Evolutionary conservation across 176 grass and related monocot species (phyloP), one percentile per base, ranked within the genome.

Genomic region (Calamus simplicifolius): DNA sequence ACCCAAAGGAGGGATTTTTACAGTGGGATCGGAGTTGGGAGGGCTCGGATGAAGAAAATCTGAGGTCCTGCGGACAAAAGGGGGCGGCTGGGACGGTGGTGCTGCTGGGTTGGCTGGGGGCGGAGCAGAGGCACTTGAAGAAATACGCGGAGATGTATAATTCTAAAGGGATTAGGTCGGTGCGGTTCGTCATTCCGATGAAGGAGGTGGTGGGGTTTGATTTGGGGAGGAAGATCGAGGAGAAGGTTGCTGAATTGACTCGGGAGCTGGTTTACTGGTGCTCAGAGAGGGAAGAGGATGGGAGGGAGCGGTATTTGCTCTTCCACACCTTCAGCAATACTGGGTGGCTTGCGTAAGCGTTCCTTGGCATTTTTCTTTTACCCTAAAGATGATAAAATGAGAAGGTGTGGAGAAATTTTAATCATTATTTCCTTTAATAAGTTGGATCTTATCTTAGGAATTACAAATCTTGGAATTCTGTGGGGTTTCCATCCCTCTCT

Each of bases 251-350:
- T 59, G 57, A 73, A 13, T 89, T 92, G 51, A 53, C 87, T 4
- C 51, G 25, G 16, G 81, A 98, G 75, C 79, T 98, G 18, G 62
- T 55, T 15, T 82, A 74, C 0, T 98, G 93, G 93, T 98, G 93
- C 87, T 74, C 85, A 4, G 78, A 80, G 21, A 81, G 87, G 52
- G 80, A 83, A 69, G 55, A 54, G 16, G 80, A 77, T 62, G 80
- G 80, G 13, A 70, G 75, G 19, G 78, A 73, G 3, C 76, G 93
- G 27, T 76, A 82, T 50, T 73, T 98, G 49, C 75, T 98, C 25
- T 88, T 98, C 77, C 93, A 98, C 71, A 88, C 93, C 4, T 98
- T 98, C 73, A 98, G 93, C 93, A 98, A 98, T 72, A 98, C 93
- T 7, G 84, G 93, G 2, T 98, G 93, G 93, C 81, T 98, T 49